Conservation (phyloP, 116 monocot species). For the Cymodocea nodosa region DNA sequence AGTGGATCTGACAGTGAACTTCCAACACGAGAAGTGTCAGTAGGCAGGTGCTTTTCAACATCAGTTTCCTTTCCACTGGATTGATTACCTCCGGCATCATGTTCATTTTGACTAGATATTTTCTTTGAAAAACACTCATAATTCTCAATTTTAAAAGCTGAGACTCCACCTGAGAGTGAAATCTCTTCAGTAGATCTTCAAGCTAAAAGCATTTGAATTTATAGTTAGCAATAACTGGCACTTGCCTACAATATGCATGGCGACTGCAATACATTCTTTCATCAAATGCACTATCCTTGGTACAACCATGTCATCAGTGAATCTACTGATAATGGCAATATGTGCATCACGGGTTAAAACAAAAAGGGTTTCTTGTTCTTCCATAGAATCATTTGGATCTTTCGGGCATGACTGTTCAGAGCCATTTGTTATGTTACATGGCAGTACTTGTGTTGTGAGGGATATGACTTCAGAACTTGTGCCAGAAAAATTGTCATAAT, state of each 20-base stretch:
- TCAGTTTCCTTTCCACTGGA: conserved; percentile 10
- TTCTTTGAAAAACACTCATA: conserved; percentile 9
- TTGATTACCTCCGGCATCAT: conserved; percentile 10
- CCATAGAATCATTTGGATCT: conserved; percentile 17
- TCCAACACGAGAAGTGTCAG: conserved; percentile 5
- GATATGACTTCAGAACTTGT: conserved; percentile 50
- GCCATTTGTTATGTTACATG: conserved; percentile 13
- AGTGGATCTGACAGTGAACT: conserved; percentile 20
- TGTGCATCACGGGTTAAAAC: conserved; percentile 58
- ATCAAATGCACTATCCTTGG: conserved; percentile 24
- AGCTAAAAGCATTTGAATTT: background rate
- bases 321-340: conserved; percentile 38
- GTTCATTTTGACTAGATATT: conserved; percentile 15
- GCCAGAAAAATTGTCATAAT: conserved; percentile 29
- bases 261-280: conserved; percentile 56
- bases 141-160: conserved; percentile 1
- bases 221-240: conserved; percentile 10
- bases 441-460: conserved; percentile 16
- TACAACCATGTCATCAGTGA: conserved; percentile 39
- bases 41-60: conserved; percentile 8
- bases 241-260: conserved; percentile 92
- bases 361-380: conserved; percentile 30
- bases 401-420: conserved; percentile 9
- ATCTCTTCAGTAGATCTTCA: background rate
- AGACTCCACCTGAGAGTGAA: conserved; percentile 21